Percentiles rank a stretch among this genome's conserved stretches.
Conservation (phyloP, 2,329 filamentous ascomycete genomes). For the Colletotrichum graminicola region DNA sequence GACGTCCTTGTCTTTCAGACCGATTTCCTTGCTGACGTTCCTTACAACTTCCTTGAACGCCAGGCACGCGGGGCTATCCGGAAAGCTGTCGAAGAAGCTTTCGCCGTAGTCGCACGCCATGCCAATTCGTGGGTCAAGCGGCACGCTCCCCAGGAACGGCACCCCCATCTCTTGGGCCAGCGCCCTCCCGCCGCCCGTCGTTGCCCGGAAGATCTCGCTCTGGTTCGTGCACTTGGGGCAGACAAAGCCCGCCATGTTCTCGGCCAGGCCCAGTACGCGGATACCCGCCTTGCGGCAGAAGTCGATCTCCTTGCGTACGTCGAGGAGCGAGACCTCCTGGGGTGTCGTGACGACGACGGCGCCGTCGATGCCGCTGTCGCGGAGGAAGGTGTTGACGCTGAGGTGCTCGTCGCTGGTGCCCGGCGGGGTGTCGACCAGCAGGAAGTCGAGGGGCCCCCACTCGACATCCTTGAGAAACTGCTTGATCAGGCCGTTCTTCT, state of each 20-base stretch:
- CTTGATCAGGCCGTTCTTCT: constrained; percentile 99
- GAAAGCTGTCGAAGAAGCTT: constrained; percentile 94
- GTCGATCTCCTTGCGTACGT: constrained; percentile 97
- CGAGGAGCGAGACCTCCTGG: constrained; percentile 91
- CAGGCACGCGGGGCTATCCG: constrained; percentile 89
- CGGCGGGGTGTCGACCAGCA: constrained; percentile 95
- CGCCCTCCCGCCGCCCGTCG: constrained; percentile 85
- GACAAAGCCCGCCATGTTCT: constrained; percentile 98
- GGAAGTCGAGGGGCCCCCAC: constrained; percentile 94
- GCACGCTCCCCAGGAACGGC: constrained; percentile 89
- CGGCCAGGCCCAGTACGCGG: constrained; percentile 86
- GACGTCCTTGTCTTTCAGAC: constrained; percentile 68
- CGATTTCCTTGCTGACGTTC: constrained; percentile 75
- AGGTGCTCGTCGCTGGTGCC: constrained; percentile 97
- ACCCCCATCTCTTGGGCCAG: constrained; percentile 89
- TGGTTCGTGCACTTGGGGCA: constrained; percentile 90
- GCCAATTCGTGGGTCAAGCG: constrained; percentile 91
- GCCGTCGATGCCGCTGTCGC: constrained; percentile 91
- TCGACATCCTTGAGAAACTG: constrained; percentile 98
- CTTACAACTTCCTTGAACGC: constrained; percentile 86
- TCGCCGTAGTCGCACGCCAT: constrained; percentile 98
- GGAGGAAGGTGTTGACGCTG: constrained; percentile 91
- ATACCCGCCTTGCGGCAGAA: constrained; percentile 97
- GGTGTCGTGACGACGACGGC: constrained; percentile 95
- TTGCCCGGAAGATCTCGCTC: constrained; percentile 89